phyloP scores from a whole-genome alignment of 2,329 filamentous ascomycete genomes.

The Plenodomus tracheiphilus region DNA sequence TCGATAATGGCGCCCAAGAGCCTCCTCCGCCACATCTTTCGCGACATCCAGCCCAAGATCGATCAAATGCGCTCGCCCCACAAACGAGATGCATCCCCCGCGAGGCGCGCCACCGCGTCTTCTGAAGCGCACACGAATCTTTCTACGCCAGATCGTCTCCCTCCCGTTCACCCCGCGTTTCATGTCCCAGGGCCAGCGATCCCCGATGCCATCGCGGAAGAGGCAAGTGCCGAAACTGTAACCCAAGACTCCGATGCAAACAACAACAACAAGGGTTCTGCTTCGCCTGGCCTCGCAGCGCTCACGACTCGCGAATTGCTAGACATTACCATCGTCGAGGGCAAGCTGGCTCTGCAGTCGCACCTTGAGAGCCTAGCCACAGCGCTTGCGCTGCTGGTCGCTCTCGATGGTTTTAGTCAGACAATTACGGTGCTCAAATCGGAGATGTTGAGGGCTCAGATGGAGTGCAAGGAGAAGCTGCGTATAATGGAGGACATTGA shows the following conservation, averaged over 20 bases:
- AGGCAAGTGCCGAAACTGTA: background rate
- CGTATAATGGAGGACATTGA: conserved; percentile 11
- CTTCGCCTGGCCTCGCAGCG: background rate
- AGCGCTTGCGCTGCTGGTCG: conserved; percentile 11
- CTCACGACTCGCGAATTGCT: conserved; percentile 14
- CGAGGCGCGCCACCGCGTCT: background rate
- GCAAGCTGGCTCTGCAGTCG: background rate
- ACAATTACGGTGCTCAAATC: conserved; percentile 11
- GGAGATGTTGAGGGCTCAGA: conserved; percentile 15
- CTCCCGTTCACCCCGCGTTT: background rate
- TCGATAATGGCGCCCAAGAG: conserved; percentile 7
- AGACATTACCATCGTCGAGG: conserved; percentile 12
- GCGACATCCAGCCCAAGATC: background rate
- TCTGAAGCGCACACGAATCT: background rate
- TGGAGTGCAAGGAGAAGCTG: conserved; percentile 12
- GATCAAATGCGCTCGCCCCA: background rate
- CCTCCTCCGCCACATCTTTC: conserved; percentile 20
- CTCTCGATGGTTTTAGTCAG: conserved; percentile 17
- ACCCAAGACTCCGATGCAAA: conserved; percentile 1
- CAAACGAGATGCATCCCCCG: background rate
- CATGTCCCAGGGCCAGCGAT: conserved; percentile 1
- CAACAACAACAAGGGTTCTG: background rate
- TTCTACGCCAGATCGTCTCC: background rate
- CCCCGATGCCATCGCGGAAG: background rate
- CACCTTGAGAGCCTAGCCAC: conserved; percentile 21